Evolutionary conservation across 768 basidiomycete genomes (phyloP).

Genomic region (Auricularia sp.): DNA sequence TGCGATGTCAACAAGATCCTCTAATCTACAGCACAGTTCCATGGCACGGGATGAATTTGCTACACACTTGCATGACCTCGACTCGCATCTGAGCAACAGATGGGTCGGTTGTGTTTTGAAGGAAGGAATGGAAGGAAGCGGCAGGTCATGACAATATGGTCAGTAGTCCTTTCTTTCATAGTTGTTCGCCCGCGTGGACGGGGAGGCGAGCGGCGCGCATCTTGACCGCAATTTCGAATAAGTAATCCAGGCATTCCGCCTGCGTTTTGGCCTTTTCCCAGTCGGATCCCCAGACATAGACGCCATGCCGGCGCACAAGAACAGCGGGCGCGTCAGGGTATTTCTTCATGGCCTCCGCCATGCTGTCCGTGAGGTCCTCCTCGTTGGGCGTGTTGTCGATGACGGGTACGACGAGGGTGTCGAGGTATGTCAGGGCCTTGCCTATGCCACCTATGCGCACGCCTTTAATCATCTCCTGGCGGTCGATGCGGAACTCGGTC

Average conservation of each 20-base stretch:
- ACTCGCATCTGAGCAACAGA: too few relatives aligned
- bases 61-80: too few relatives aligned
- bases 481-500: conserved; percentile 66
- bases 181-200: background rate
- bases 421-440: conserved; percentile 67
- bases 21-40: too few relatives aligned
- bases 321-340: conserved; percentile 72
- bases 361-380: conserved; percentile 80
- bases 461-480: conserved; percentile 95
- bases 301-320: conserved; percentile 68
- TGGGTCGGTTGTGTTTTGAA: too few relatives aligned
- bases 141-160: too few relatives aligned
- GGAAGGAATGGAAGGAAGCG: too few relatives aligned
- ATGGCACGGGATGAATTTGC: too few relatives aligned
- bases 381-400: conserved; percentile 89
- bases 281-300: conserved; percentile 78
- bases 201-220: conserved; percentile 59
- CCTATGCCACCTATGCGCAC: conserved; percentile 71
- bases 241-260: conserved; percentile 85
- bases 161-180: too few relatives aligned
- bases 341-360: conserved; percentile 75
- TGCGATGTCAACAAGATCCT: too few relatives aligned
- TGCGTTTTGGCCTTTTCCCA: conserved; percentile 90
- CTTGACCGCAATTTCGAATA: conserved; percentile 81
- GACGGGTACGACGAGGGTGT: conserved; percentile 78